Conservation (phyloP, 2,329 filamentous ascomycete genomes). For the Clarireedia monteithiana region DNA sequence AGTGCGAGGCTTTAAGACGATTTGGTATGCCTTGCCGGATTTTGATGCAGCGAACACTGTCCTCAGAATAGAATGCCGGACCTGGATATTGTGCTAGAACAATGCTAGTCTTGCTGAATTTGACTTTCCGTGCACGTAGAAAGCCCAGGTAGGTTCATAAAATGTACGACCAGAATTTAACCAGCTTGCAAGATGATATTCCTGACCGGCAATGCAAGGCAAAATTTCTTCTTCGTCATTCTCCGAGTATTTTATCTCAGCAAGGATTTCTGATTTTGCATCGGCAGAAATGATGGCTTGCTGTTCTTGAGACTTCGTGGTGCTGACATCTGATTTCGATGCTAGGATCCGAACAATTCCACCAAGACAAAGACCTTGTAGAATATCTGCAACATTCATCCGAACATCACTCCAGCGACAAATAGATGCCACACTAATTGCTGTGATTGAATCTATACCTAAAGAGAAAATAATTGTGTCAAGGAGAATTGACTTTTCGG, state of each 20-base stretch:
- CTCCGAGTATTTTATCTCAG: background rate
- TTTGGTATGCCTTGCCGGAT: background rate
- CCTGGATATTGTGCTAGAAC: background rate
- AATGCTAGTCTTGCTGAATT: background rate
- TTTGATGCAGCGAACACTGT: background rate
- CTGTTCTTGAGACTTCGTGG: background rate
- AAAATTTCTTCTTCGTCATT: background rate
- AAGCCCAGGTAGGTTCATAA: conserved; percentile 2
- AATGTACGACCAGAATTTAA: background rate
- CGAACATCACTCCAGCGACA: background rate
- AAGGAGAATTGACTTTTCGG: background rate
- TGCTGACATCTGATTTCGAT: background rate
- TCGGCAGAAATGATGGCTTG: background rate
- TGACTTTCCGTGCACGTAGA: background rate
- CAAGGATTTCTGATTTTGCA: background rate
- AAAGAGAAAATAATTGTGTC: background rate
- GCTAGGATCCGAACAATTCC: background rate
- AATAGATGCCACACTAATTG: conserved; percentile 1
- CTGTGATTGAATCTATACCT: background rate
- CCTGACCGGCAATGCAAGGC: background rate
- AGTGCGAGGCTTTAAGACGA: background rate
- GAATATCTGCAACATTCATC: background rate
- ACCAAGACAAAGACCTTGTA: conserved; percentile 1
- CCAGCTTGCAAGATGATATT: conserved; percentile 3
- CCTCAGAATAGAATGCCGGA: background rate